These are phyloP conservation scores for Paxillus involutus DNA, from an alignment of 768 basidiomycete genomes.

Conservation along the genomic window DNA sequence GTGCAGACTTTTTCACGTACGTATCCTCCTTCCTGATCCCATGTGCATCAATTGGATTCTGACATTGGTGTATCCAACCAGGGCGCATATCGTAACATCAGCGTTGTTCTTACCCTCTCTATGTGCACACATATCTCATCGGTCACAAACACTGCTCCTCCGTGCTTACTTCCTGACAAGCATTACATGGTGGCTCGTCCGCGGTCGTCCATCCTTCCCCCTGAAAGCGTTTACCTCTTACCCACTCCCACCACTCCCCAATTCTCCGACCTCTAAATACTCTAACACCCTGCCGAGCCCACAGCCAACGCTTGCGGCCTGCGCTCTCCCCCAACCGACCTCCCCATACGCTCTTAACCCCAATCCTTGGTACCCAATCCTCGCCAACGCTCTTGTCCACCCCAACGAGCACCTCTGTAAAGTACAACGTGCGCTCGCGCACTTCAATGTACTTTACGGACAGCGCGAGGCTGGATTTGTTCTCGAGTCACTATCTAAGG, in stretches of 20 bases:
- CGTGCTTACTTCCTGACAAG: slow-evolving; percentile 53
- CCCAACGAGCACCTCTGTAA: slow-evolving; percentile 59
- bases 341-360: slow-evolving; percentile 39
- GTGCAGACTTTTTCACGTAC: slow-evolving; percentile 67
- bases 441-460: slow-evolving; percentile 47
- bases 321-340: slow-evolving; percentile 30
- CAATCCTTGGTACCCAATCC: slow-evolving; percentile 60
- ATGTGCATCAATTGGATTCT: neutral
- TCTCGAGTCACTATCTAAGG: slow-evolving; percentile 19
- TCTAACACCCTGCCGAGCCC: slow-evolving; percentile 23
- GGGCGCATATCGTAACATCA: slow-evolving; percentile 72
- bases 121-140: slow-evolving; percentile 50
- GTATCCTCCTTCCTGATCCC: slow-evolving; percentile 24
- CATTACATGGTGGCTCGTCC: slow-evolving; percentile 56
- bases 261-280: slow-evolving; percentile 19
- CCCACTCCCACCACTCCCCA: slow-evolving; percentile 22
- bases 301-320: slow-evolving; percentile 16
- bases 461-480: slow-evolving; percentile 35
- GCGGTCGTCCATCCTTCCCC: slow-evolving; percentile 52
- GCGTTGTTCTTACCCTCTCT: slow-evolving; percentile 58
- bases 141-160: slow-evolving; percentile 56
- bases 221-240: slow-evolving; percentile 48
- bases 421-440: slow-evolving; percentile 48
- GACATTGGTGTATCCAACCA: slow-evolving; percentile 23
- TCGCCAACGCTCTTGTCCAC: slow-evolving; percentile 52